Conservation (phyloP, 805 yeast genomes). For the Saccharomycopsis malanga region DNA sequence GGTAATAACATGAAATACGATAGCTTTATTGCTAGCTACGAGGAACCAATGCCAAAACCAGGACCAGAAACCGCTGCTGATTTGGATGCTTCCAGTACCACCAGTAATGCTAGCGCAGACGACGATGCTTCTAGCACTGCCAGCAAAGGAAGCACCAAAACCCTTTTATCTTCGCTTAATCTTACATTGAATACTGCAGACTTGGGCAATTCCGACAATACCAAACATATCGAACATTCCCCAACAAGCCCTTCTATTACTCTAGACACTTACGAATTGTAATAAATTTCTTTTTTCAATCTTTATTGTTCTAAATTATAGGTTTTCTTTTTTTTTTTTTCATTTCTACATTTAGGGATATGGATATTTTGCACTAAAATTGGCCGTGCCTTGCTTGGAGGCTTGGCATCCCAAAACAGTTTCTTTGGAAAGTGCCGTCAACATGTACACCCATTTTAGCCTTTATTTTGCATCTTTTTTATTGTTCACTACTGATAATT, state of each 20-base stretch:
- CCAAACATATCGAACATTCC: no score
- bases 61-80: background rate
- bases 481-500: no score
- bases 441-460: no score
- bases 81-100: no score
- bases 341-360: no score
- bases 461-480: no score
- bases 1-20: background rate
- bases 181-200: background rate
- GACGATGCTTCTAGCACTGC: background rate
- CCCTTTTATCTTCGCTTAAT: no score
- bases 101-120: background rate
- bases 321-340: background rate
- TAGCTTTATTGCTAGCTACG: slow-evolving; percentile 13
- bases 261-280: slow-evolving; percentile 13
- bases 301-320: background rate
- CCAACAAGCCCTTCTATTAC: slow-evolving; percentile 18
- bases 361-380: no score
- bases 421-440: no score
- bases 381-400: no score
- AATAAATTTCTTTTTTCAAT: background rate
- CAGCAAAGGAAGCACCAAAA: background rate
- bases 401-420: no score
- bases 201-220: no score
- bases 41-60: slow-evolving; percentile 14